Evolutionary conservation across 176 grass and related monocot species (phyloP).

Genomic region (Lolium perenne): DNA sequence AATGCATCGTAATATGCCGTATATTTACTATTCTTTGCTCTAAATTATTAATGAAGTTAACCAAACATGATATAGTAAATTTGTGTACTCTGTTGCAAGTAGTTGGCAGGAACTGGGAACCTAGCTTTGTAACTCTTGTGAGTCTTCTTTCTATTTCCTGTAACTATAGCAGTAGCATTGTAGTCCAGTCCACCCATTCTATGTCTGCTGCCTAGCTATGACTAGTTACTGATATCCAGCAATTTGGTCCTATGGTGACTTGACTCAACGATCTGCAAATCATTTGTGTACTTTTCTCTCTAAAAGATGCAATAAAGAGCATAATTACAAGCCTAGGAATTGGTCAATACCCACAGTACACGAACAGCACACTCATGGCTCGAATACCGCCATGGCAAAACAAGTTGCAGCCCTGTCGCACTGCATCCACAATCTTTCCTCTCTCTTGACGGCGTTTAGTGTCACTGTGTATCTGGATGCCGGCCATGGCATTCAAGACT

Average conservation of each 20-base stretch:
- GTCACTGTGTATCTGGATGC: neutral
- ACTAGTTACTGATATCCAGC: neutral
- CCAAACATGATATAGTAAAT: slow-evolving; percentile 3
- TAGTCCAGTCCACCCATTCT: neutral
- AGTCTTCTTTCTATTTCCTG: neutral
- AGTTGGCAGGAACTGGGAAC: neutral
- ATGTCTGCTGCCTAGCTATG: slow-evolving; percentile 13
- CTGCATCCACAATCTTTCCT: neutral
- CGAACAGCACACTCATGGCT: neutral
- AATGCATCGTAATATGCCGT: neutral
- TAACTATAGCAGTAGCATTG: slow-evolving; percentile 7
- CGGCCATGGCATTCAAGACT: neutral
- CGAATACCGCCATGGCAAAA: neutral
- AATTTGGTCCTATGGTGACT: neutral
- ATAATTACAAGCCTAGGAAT: neutral
- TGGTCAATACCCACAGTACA: neutral
- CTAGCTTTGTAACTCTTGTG: neutral
- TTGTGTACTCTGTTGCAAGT: neutral
- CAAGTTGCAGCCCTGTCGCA: neutral
- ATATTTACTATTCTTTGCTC: neutral
- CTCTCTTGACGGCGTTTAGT: neutral
- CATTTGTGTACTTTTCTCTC: neutral
- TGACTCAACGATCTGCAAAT: neutral
- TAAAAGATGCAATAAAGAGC: slow-evolving; percentile 5
- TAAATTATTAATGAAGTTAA: slow-evolving; percentile 11